Base-by-base conservation (phyloP, 768 basidiomycete species). In the Glaciozyma martinii region DNA sequence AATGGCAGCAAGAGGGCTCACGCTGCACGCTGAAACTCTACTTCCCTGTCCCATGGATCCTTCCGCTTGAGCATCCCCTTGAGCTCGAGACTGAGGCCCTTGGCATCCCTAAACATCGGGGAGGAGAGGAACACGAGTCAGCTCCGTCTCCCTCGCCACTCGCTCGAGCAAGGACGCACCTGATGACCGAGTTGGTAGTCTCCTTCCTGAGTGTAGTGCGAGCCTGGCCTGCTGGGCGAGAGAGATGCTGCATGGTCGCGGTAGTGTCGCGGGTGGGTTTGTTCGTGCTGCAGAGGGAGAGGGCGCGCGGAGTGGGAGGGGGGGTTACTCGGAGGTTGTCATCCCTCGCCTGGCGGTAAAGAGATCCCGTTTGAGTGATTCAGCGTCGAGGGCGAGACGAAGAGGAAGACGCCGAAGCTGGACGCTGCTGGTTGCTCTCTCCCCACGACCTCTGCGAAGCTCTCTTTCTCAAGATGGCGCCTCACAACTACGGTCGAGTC, bases 1-100 rank as follows among this genome's bases (percentile, higher is more conserved):
- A 7, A 3, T 6, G n/a, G 19, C 13, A 30, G 12, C 19, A 30
- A 23, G 53, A 23, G 53, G 1, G 53, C 54, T 78, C 76, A 90
- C 92, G 85, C 86, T 78, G 89, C 88, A 72, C 92, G 82, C 75
- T 85, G 83, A 70, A 87, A 85, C 74, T 97, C 92, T 50, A 91
- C 84, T 65, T 92, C 88, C 75, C 81, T 87, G 66, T 88, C 86
- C 82, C 86, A 92, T 42, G 90, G 88, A 58, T 86, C 84, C 46
- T 80, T 81, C 15, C 59, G 49, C 74, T 86, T 86, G 63, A 93
- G 81, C 59, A 84, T 76, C 67, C 86, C 65, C 78, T 88, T 90
- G 62, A 94, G 77, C 44, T 80, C 82, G 73, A 86, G 84, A 63
- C 50, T 25, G 68, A 86, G 81, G 71, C 79, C 79, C 75, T 86